A percentile compares a stretch with the other conserved stretches of the same genome.
These are phyloP conservation scores for Tolypocladium nubicola DNA, from an alignment of 2,329 filamentous ascomycete species.

Conservation along the genomic window DNA sequence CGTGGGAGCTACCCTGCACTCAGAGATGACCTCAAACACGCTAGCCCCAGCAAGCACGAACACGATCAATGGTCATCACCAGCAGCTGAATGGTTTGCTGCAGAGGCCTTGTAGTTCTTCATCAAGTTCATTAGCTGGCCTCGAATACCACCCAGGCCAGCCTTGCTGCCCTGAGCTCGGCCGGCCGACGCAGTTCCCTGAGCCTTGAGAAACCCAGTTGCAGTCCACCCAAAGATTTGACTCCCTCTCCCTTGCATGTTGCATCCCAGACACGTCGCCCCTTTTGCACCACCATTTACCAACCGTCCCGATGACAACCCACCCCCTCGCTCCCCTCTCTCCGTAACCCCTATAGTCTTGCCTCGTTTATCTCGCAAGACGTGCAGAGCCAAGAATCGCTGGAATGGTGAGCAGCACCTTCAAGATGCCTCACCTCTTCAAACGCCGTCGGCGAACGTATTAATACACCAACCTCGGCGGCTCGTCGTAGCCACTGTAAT, in stretches of 20 bases:
- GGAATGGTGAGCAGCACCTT: background rate
- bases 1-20: background rate
- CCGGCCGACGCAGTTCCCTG: background rate
- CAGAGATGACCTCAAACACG: background rate
- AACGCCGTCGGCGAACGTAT: conserved; percentile 10
- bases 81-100: background rate
- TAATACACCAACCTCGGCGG: conserved; percentile 15
- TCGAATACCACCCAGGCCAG: background rate
- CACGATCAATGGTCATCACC: too few species aligned
- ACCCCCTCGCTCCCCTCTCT: background rate
- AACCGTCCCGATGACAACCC: background rate
- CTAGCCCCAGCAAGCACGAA: background rate
- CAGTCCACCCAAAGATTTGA: background rate
- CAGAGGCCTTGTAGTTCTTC: background rate
- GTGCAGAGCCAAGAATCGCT: background rate
- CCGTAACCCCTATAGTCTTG: background rate
- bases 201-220: background rate
- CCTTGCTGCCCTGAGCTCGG: background rate
- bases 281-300: background rate
- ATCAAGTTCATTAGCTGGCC: conserved; percentile 5
- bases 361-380: background rate
- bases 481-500: conserved; percentile 12
- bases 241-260: background rate
- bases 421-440: background rate
- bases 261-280: background rate